These are phyloP conservation scores for Parascedosporium putredinis DNA, from an alignment of 2,329 filamentous ascomycete species.

Conservation along the genomic window DNA sequence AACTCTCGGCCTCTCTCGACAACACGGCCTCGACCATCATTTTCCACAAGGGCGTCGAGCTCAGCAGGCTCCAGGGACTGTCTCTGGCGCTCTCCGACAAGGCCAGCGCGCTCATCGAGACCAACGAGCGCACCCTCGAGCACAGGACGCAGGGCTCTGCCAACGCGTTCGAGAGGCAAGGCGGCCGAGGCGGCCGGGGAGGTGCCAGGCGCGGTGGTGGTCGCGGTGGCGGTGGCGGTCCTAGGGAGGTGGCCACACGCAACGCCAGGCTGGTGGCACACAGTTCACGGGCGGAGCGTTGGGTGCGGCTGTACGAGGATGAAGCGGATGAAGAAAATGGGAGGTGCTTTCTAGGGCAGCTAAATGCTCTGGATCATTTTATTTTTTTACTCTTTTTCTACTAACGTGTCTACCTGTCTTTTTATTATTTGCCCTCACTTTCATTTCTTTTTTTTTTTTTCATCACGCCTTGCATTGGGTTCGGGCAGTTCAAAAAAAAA, in stretches of 20 bases:
- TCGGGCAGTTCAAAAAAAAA: background rate
- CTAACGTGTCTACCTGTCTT: constrained; percentile 3
- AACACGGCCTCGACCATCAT: constrained; percentile 96
- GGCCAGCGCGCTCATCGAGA: constrained; percentile 89
- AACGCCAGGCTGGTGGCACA: constrained; percentile 60
- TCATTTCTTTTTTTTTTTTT: background rate
- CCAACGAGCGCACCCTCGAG: constrained; percentile 94
- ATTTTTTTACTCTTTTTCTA: constrained; percentile 4
- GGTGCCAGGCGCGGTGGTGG: constrained; percentile 43
- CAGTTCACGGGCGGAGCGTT: constrained; percentile 76
- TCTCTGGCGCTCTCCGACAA: constrained; percentile 93
- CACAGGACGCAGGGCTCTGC: constrained; percentile 92
- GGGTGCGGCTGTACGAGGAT: constrained; percentile 56
- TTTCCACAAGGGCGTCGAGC: constrained; percentile 98
- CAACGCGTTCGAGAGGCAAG: constrained; percentile 90
- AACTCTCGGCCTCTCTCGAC: constrained; percentile 89
- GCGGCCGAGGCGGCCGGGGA: constrained; percentile 59
- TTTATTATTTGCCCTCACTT: constrained; percentile 4
- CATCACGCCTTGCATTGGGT: constrained; percentile 1
- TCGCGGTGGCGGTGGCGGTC: constrained; percentile 49
- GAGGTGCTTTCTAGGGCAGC: background rate
- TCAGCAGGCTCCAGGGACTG: constrained; percentile 89
- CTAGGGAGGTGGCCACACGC: constrained; percentile 44
- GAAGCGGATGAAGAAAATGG: constrained; percentile 14
- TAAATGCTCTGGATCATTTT: background rate